Conservation (phyloP, 306 rosid genomes). For the Prunus campanulata region DNA sequence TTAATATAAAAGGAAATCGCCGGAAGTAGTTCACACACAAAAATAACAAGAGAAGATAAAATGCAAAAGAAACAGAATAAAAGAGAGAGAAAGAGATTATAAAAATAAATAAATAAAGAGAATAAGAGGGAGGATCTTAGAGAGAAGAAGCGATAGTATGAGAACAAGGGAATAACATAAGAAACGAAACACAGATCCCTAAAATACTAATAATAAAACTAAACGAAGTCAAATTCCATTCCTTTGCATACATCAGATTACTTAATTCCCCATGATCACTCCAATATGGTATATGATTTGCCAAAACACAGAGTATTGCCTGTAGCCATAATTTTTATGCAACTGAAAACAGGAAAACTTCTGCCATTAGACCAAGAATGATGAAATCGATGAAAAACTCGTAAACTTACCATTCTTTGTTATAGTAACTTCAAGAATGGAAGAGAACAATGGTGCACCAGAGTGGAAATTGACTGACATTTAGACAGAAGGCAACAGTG, state of each 20-base stretch:
- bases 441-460: background rate
- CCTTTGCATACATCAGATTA: background rate
- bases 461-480: background rate
- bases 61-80: background rate
- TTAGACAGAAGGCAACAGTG: background rate
- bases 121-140: too few species aligned
- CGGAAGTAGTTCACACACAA: background rate
- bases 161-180: too few species aligned
- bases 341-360: background rate
- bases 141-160: too few species aligned
- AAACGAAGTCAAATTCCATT: background rate
- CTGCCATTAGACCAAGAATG: background rate
- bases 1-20: background rate
- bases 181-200: too few species aligned
- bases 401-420: background rate
- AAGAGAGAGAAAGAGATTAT: background rate
- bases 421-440: background rate
- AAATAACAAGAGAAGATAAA: background rate
- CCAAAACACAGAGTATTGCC: background rate
- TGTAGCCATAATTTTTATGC: background rate
- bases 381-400: background rate
- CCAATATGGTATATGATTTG: background rate
- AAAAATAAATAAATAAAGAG: background rate
- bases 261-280: background rate
- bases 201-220: background rate